Conservation (phyloP, 805 yeast genomes). For the Geotrichum ghanense region DNA sequence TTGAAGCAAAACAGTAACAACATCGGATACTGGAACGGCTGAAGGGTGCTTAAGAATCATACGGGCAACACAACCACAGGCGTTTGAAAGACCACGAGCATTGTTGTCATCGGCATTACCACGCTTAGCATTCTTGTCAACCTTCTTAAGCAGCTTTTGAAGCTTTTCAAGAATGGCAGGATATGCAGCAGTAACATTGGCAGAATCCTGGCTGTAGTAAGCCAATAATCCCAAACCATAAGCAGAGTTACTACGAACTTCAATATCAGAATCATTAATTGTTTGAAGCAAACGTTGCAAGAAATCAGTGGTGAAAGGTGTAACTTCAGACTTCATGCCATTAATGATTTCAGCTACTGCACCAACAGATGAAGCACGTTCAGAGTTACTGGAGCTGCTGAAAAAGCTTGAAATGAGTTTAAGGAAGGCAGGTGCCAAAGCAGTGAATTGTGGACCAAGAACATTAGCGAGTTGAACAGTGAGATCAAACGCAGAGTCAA, state of each 20-base stretch:
- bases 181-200: constrained; percentile 52
- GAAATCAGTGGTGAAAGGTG: constrained; percentile 61
- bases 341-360: constrained; percentile 80
- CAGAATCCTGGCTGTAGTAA: constrained; percentile 38
- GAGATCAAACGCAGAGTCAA: constrained; percentile 79
- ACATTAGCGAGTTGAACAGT: constrained; percentile 64
- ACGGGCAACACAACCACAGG: constrained; percentile 95
- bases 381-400: constrained; percentile 52
- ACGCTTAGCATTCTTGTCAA: constrained; percentile 52
- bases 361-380: constrained; percentile 78
- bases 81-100: constrained; percentile 82
- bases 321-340: constrained; percentile 50
- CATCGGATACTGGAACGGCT: constrained; percentile 65
- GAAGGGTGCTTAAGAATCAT: constrained; percentile 61
- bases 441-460: constrained; percentile 68
- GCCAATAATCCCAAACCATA: constrained; percentile 83
- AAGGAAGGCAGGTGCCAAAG: constrained; percentile 62
- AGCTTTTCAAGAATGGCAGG: constrained; percentile 55
- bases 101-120: constrained; percentile 68
- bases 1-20: constrained; percentile 59
- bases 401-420: constrained; percentile 47
- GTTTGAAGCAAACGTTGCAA: constrained; percentile 51
- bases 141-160: constrained; percentile 65
- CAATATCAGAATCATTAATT: constrained; percentile 66
- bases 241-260: constrained; percentile 90